Evolutionary conservation across 1,284 basidiomycete species (phyloP), one percentile per base, ranked within the genome.

Genomic region (Tylopilus sp.): DNA sequence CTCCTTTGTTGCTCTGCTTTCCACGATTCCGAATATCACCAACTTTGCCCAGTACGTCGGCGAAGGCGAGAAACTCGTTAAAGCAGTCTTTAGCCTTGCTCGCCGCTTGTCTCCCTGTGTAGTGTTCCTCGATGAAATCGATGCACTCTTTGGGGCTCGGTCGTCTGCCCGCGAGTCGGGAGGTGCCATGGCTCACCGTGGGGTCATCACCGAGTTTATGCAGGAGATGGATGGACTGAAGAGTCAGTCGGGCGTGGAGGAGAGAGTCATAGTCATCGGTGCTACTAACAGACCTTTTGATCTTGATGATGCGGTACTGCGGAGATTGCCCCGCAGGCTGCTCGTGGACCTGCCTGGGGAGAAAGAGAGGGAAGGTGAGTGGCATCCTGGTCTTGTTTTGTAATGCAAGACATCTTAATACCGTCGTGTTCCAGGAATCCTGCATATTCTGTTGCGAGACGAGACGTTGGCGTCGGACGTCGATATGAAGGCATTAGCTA

Each of bases 161-260:
- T 82, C 85, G 58, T 87, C 87, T 41, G 79, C 83, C 15, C 81
- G 89, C 19, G 89, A 92, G 52, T 84, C 84, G 46, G 92, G 90
- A 6, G 85, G 91, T 54, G 86, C 74, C 52, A 82, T 87, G 66
- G 93, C 88, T 26, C 93, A 92, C 68, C 81, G 89, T 55, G 85
- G 86, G 23, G 81, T 91, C 46, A 84, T 93, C 61, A 89, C 91
- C 18, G 94, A 97, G 65, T 95, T 98, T 66, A 97, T 98, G 95
- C 94, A 97, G 66, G 94, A 97, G 66, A 97, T 98, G 94, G 95
- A 98, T 61, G 95, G 95, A 3, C 71, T 96, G 49, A 91, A 82
- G 61, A 81, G 86, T 15, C 67, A 57, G 25, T 46, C 56, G 8
- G 86, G 82, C 26, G 79, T 78, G 60, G 90, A 92, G 57, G 85